Evolutionary conservation across 2,329 filamentous ascomycete genomes (phyloP).

Genomic region (Teratosphaeria gauchensis): DNA sequence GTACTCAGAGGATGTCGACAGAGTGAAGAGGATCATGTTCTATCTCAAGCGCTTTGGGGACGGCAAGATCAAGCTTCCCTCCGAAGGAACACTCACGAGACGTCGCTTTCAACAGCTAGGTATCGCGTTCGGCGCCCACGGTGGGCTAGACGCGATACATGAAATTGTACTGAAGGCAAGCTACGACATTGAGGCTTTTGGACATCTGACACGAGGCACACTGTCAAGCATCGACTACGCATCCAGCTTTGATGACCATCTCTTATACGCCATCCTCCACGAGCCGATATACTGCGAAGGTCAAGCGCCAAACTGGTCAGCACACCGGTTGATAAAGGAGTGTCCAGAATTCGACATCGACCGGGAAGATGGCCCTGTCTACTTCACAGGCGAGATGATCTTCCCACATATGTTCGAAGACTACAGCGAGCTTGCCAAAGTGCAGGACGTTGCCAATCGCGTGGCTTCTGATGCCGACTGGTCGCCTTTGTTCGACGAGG

Average conservation of each 20-base stretch:
- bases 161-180: slow-evolving; percentile 60
- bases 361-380: slow-evolving; percentile 46
- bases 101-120: slow-evolving; percentile 69
- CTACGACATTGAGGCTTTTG: slow-evolving; percentile 65
- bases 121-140: slow-evolving; percentile 67
- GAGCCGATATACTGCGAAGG: slow-evolving; percentile 79
- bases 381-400: slow-evolving; percentile 89
- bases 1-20: slow-evolving; percentile 67
- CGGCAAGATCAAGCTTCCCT: slow-evolving; percentile 56
- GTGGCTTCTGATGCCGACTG: slow-evolving; percentile 62
- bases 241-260: slow-evolving; percentile 61
- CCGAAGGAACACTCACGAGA: slow-evolving; percentile 63
- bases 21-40: slow-evolving; percentile 56
- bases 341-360: slow-evolving; percentile 39
- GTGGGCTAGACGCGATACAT: slow-evolving; percentile 67
- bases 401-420: slow-evolving; percentile 77
- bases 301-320: slow-evolving; percentile 63
- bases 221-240: slow-evolving; percentile 58
- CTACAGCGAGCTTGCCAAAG: slow-evolving; percentile 61
- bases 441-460: slow-evolving; percentile 59
- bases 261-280: slow-evolving; percentile 80
- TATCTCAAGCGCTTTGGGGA: slow-evolving; percentile 50
- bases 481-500: slow-evolving; percentile 66
- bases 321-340: slow-evolving; percentile 50
- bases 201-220: slow-evolving; percentile 63